Percentiles rank a stretch among this genome's conserved stretches.
phyloP scores from a whole-genome alignment of 371 early-diverging fungal species.

The Funneliformis caledonium region DNA sequence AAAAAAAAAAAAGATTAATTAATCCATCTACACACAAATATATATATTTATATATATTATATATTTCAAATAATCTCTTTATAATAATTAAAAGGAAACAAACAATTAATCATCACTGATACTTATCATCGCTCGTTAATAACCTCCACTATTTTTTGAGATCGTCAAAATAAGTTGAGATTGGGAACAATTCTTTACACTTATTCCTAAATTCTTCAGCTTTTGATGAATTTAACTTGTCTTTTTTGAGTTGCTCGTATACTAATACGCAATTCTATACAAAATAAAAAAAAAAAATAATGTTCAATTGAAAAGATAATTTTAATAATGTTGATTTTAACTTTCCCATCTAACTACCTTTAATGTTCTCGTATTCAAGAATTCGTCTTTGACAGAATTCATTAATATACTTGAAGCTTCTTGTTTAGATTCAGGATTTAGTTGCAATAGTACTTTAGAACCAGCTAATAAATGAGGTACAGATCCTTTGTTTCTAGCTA shows the following conservation, averaged over 20 bases:
- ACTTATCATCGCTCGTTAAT: not conserved
- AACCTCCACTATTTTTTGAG: not conserved
- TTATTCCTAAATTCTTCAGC: conserved; percentile 29
- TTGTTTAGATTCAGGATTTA: conserved; percentile 43
- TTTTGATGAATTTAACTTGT: conserved; percentile 27
- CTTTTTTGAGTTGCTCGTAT: conserved; percentile 7
- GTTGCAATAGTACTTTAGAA: conserved; percentile 47
- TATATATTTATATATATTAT: no score
- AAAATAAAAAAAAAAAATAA: not conserved
- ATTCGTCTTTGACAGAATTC: conserved; percentile 36
- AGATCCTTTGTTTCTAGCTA: conserved; percentile 45
- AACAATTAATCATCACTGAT: not conserved
- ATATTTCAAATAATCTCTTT: no score
- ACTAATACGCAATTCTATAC: conserved; percentile 23
- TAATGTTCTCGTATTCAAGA: conserved; percentile 38
- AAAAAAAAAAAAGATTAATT: no score
- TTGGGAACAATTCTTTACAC: conserved; percentile 32
- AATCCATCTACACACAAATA: no score
- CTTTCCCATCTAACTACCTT: not conserved
- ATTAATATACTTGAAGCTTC: conserved; percentile 46
- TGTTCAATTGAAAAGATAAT: not conserved
- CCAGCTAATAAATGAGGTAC: conserved; percentile 53
- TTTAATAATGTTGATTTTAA: not conserved
- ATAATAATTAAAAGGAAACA: not conserved
- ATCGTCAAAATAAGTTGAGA: conserved; percentile 18